Percentiles rank a stretch among this genome's conserved stretches.
Conservation (phyloP, 2,329 filamentous ascomycete genomes). For the Aspergillus quadrilineatus region DNA sequence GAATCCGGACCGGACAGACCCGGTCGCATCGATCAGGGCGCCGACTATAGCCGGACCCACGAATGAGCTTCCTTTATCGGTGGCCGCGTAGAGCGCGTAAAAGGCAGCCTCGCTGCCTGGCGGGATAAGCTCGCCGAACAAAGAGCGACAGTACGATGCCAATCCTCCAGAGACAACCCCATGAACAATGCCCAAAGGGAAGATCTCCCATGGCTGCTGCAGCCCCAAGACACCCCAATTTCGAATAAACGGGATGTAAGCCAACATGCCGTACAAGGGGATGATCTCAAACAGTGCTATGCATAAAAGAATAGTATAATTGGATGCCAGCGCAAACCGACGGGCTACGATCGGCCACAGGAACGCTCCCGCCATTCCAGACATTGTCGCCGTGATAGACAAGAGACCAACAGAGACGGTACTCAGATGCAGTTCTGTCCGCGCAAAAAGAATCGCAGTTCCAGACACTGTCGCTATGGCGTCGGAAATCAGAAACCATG, state of each 20-base stretch:
- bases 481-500: conserved; percentile 90
- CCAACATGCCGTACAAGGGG: conserved; percentile 79
- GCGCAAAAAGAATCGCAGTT: conserved; percentile 88
- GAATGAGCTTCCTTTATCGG: conserved; percentile 86
- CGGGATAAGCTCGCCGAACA: conserved; percentile 86
- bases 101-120: conserved; percentile 89
- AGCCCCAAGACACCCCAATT: conserved; percentile 73
- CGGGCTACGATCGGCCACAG: conserved; percentile 76
- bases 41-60: conserved; percentile 90
- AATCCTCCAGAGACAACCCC: conserved; percentile 84
- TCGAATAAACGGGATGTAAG: conserved; percentile 75
- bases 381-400: conserved; percentile 79
- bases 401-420: conserved; percentile 80
- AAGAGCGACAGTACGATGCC: conserved; percentile 78
- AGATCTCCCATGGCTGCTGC: conserved; percentile 91
- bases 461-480: conserved; percentile 87
- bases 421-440: conserved; percentile 80
- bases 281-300: conserved; percentile 87
- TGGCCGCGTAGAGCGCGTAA: conserved; percentile 90
- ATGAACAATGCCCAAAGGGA: conserved; percentile 79
- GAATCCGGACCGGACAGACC: conserved; percentile 76
- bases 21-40: conserved; percentile 75
- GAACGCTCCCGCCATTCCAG: conserved; percentile 79
- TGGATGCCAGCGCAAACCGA: conserved; percentile 65
- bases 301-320: conserved; percentile 84